Percentiles rank a stretch among this genome's conserved stretches.
These are phyloP conservation scores for Heimioporus sp. DNA, from an alignment of 768 basidiomycete genomes.

Conservation along the genomic window DNA sequence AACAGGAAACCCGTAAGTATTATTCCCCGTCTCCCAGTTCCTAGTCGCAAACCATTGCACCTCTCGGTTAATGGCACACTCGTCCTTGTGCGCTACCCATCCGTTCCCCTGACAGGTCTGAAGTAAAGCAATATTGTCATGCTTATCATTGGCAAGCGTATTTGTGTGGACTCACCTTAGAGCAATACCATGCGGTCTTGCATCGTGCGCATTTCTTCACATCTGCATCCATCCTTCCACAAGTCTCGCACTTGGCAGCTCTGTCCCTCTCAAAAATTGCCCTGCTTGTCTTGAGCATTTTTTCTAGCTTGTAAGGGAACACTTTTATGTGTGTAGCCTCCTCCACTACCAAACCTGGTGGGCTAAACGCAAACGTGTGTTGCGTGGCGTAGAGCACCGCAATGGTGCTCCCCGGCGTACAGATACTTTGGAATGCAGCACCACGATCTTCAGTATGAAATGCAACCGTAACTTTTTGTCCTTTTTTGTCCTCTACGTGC, in stretches of 20 bases:
- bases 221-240: conserved; percentile 14
- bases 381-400: conserved; percentile 32
- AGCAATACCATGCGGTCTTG: conserved; percentile 30
- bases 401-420: conserved; percentile 28
- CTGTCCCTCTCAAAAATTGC: conserved; percentile 18
- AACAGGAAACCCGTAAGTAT: conserved; percentile 19
- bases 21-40: conserved; percentile 22
- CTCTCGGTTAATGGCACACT: conserved; percentile 24
- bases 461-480: conserved; percentile 23
- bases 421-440: conserved; percentile 16
- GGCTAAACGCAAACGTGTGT: conserved; percentile 29
- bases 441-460: conserved; percentile 34
- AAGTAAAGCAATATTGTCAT: conserved; percentile 1
- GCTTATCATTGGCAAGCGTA: background rate
- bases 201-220: conserved; percentile 28
- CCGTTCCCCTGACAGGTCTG: conserved; percentile 23
- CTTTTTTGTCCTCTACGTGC: conserved; percentile 29
- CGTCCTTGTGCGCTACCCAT: conserved; percentile 22
- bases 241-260: conserved; percentile 20
- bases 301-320: conserved; percentile 26
- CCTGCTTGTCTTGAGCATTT: conserved; percentile 25
- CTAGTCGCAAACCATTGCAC: conserved; percentile 30
- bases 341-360: conserved; percentile 28
- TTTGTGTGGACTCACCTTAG: conserved; percentile 18
- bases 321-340: conserved; percentile 23